A percentile compares a stretch with the other conserved stretches of the same genome.
These are phyloP conservation scores for Dicorynia guianensis DNA, from an alignment of 306 rosid genomes.

Conservation along the genomic window DNA sequence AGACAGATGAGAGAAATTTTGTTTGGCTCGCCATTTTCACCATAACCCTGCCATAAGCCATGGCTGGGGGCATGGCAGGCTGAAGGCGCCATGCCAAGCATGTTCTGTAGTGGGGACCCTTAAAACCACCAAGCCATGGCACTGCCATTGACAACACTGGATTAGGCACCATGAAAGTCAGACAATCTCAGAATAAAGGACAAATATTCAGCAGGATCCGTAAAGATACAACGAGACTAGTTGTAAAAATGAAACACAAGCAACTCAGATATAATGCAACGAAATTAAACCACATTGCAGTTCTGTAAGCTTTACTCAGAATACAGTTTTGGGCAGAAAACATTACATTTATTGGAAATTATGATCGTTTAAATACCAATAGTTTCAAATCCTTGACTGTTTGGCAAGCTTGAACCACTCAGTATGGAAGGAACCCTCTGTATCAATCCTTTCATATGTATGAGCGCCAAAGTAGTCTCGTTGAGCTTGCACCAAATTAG, in stretches of 20 bases:
- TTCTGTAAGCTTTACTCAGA: conserved; percentile 55
- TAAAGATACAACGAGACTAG: conserved; percentile 36
- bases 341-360: conserved; percentile 55
- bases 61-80: too few relatives aligned
- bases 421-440: conserved; percentile 85
- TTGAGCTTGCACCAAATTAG: conserved; percentile 95
- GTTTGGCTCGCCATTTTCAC: too few relatives aligned
- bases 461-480: conserved; percentile 96
- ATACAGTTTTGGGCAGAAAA: conserved; percentile 55
- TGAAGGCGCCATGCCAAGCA: too few relatives aligned
- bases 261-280: conserved; percentile 35
- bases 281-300: conserved; percentile 46
- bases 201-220: conserved; percentile 31
- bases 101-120: too few relatives aligned
- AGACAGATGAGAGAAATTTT: too few relatives aligned
- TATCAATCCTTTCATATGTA: conserved; percentile 79
- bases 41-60: too few relatives aligned
- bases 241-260: conserved; percentile 35
- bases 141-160: too few relatives aligned
- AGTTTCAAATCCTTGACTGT: conserved; percentile 59
- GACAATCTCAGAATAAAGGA: conserved; percentile 26
- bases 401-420: conserved; percentile 95
- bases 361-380: conserved; percentile 18
- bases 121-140: too few relatives aligned
- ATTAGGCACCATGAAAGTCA: conserved; percentile 13